Evolutionary conservation across 1,284 basidiomycete species (phyloP), one percentile per base, ranked within the genome.

Genomic region (Boletus smithii): DNA sequence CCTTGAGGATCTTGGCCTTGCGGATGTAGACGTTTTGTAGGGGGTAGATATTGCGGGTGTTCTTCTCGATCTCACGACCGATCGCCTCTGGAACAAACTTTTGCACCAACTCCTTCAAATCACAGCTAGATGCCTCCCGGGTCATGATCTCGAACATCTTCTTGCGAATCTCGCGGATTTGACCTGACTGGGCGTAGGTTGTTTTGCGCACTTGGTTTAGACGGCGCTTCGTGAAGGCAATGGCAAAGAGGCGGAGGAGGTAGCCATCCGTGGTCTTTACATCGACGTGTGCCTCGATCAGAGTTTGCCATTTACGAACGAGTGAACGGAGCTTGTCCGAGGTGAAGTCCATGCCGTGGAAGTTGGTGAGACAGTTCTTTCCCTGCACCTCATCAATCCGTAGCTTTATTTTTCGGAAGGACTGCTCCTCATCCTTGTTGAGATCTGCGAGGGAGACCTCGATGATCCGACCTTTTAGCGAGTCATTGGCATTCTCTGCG

Each of bases 141-240:
- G 85, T 93, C 85, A 99, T 97, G 73, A 99, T 97, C 81, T 99
- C 97, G 66, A 97, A 94, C 95, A 99, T 99, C 85, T 98, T 98
- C 74, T 92, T 91, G 71, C 97, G 83, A 73, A 99, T 99, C 78
- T 97, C 94, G 57, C 92, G 88, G 66, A 99, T 83, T 76, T 99
- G 97, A 63, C 86, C 80, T 22, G 91, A 81, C 75, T 98, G 90
- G 48, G 97, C 97, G 73, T 99, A 99, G 41, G 97, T 98, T 52
- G 97, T 99, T 83, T 98, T 99, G 76, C 88, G 89, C 68, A 99
- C 95, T 77, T 99, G 97, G 70, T 90, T 83, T 66, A 87, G 91
- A 61, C 95, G 87, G 62, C 93, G 89, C 80, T 95, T 95, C 68
- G 97, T 99, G 86, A 99, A 99, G 65, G 88, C 97, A 63, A 99